Base-by-base conservation (phyloP, 148 eudicot genomes). In the Agrostemma githago region DNA sequence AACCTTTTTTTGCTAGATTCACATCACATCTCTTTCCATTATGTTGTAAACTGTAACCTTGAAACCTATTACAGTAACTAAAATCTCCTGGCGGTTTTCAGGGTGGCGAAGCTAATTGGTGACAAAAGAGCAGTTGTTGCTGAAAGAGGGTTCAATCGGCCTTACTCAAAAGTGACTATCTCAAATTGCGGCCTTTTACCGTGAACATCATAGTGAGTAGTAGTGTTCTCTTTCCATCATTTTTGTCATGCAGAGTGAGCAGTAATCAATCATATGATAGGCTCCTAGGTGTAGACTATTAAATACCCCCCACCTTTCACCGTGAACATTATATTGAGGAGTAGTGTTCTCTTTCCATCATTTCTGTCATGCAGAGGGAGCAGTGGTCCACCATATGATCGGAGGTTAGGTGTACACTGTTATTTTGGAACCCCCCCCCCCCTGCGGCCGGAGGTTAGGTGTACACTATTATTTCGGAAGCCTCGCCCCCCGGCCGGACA, bases 71-170 rank as follows among this genome's bases (percentile, higher is more conserved):
- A 26, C 34, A 26, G 34, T 26, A 26, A 26, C 34, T 26, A 26
- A 26, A 26, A 26, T 26, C 21, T 72, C 58, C 10, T 21, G 59
- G 19, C 54, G 78, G 66, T 14, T 41, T 68, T 64, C 88, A 86
- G 89, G 88, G 87, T 81, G 69, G 95, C 95, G n/a, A 90, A 90
- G 84, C 71, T 90, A 70, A 85, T 87, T n/a, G 93, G 92, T 40
- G 97, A 94, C 76, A 94, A 91, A 80, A 88, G 98, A 78, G 98
- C 98, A 12, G 96, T 91, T 7, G 98, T 94, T 44, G 97, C 98
- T 54, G 98, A 94, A 70, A 84, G 97, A 83, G 98, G 98, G 5
- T 94, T 94, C 83, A 94, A 94, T 76, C 85, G 98, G 51, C 98
- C 96, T 20, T 94, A 94, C 77, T 83, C 97, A 1, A 94, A 91